phyloP scores from a whole-genome alignment of 345 rosid species.

The Populus simonii region DNA sequence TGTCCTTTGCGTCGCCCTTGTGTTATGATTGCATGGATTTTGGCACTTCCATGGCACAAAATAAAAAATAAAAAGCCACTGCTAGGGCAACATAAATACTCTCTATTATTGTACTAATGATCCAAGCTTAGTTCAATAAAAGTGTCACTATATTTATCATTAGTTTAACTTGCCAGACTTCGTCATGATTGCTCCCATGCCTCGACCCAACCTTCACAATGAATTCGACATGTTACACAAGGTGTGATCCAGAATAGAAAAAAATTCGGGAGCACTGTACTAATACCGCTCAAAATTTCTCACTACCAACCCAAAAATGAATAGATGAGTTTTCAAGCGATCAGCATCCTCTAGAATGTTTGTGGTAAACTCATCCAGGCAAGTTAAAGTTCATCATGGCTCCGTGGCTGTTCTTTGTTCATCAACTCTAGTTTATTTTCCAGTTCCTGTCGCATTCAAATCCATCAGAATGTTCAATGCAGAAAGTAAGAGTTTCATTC shows the following conservation, averaged over 20 bases:
- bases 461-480: background rate
- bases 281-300: no score
- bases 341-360: conserved; percentile 57
- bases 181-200: background rate
- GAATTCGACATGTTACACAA: background rate
- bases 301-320: background rate
- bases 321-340: background rate
- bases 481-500: background rate
- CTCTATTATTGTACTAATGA: background rate
- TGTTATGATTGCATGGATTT: no score
- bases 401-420: conserved; percentile 58
- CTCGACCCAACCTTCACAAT: conserved; percentile 4
- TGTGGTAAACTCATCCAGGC: background rate
- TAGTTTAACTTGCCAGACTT: background rate
- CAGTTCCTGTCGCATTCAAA: conserved; percentile 48
- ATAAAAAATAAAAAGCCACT: no score
- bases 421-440: conserved; percentile 60
- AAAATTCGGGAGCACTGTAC: background rate
- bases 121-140: background rate
- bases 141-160: background rate
- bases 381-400: conserved; percentile 68
- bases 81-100: background rate
- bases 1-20: no score
- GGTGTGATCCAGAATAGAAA: background rate
- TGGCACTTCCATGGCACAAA: no score